phyloP scores from a whole-genome alignment of 1,284 basidiomycete species.

The Cryptococcus sp. region DNA sequence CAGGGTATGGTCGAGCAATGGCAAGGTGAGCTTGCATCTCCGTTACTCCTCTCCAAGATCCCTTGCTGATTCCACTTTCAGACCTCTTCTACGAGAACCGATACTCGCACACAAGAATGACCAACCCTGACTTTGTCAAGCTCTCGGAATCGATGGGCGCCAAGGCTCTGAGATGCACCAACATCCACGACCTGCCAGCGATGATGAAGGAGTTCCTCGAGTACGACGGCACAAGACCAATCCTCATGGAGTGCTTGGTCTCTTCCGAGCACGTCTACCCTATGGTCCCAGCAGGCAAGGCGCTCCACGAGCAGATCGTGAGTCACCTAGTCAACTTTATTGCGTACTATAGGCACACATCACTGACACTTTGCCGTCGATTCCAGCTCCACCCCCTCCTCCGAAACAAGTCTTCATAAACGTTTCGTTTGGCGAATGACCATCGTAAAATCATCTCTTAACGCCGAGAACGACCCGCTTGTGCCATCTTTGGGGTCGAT shows the following conservation, averaged over 20 bases:
- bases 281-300: conserved; percentile 82
- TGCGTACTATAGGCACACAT: background rate
- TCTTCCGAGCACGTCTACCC: conserved; percentile 90
- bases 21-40: conserved; percentile 68
- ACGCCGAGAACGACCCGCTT: background rate
- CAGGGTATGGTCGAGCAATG: conserved; percentile 99
- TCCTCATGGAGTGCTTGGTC: conserved; percentile 88
- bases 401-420: conserved; percentile 26
- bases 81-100: conserved; percentile 94
- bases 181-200: conserved; percentile 73
- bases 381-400: conserved; percentile 35
- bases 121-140: conserved; percentile 89
- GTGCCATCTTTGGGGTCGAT: too few species aligned
- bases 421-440: background rate
- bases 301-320: conserved; percentile 79
- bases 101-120: conserved; percentile 93
- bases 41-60: background rate
- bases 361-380: background rate
- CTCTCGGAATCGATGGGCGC: conserved; percentile 89
- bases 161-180: conserved; percentile 79
- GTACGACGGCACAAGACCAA: conserved; percentile 76
- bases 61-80: conserved; percentile 32
- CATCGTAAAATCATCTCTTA: background rate
- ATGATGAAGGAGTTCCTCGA: conserved; percentile 99
- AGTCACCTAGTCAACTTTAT: conserved; percentile 32